Evolutionary conservation across 1,284 basidiomycete species (phyloP).

Genomic region (Coniferiporia sulphurascens): DNA sequence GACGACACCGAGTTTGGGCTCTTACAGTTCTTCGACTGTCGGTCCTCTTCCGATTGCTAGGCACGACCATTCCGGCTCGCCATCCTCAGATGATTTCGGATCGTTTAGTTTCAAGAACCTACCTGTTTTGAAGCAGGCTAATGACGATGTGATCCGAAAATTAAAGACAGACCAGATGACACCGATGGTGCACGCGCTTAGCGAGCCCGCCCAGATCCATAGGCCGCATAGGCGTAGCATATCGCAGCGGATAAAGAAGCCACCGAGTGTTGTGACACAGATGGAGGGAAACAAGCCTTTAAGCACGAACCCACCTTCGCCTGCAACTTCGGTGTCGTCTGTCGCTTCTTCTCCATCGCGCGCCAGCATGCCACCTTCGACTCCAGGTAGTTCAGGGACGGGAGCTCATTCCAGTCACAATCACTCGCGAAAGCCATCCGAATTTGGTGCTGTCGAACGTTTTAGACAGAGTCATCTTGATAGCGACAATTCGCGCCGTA

Average conservation of each 20-base stretch:
- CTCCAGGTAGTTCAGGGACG: conserved; percentile 45
- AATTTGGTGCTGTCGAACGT: conserved; percentile 78
- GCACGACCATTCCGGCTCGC: conserved; percentile 45
- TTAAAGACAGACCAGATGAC: conserved; percentile 80
- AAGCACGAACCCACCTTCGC: conserved; percentile 74
- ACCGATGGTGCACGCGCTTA: conserved; percentile 66
- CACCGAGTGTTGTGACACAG: conserved; percentile 67
- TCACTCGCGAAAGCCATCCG: conserved; percentile 80
- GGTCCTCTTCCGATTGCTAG: conserved; percentile 41
- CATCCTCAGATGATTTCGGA: conserved; percentile 87
- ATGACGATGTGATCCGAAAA: conserved; percentile 97
- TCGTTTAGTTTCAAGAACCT: conserved; percentile 98
- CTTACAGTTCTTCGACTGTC: conserved; percentile 36
- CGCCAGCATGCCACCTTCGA: conserved; percentile 62
- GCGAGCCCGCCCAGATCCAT: conserved; percentile 55
- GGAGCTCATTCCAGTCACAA: conserved; percentile 35
- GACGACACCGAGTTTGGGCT: conserved; percentile 43
- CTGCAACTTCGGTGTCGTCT: conserved; percentile 89
- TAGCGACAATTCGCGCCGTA: conserved; percentile 61
- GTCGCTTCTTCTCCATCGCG: conserved; percentile 89
- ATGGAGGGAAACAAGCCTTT: conserved; percentile 52
- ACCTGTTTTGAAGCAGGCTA: conserved; percentile 94
- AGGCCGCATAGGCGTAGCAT: conserved; percentile 60
- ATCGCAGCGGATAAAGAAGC: conserved; percentile 72
- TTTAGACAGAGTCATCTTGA: conserved; percentile 81